phyloP scores from a whole-genome alignment of 805 yeast genomes.

The Pichia thaimueangensis region DNA sequence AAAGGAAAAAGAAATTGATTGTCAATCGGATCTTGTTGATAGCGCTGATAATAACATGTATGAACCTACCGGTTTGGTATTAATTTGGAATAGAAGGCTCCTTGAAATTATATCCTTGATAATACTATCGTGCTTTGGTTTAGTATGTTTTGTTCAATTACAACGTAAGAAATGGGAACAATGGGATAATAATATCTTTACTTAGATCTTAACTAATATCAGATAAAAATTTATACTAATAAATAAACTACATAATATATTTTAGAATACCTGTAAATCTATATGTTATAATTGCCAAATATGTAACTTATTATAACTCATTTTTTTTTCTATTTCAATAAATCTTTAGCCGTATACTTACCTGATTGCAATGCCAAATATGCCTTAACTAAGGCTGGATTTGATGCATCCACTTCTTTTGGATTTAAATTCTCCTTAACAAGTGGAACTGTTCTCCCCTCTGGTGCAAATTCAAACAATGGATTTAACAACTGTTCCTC shows the following conservation, averaged over 20 bases:
- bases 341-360: constrained; percentile 7
- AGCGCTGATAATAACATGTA: too few species aligned
- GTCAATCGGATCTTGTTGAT: too few species aligned
- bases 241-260: too few species aligned
- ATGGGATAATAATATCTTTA: too few species aligned
- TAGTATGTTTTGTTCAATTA: constrained; percentile 23
- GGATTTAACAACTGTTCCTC: constrained; percentile 16
- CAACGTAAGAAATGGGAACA: constrained; percentile 27
- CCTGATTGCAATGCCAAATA: constrained; percentile 11
- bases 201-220: too few species aligned
- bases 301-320: too few species aligned
- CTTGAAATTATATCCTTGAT: constrained; percentile 12
- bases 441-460: constrained; percentile 15
- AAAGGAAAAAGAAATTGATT: not conserved
- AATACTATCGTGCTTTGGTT: constrained; percentile 22
- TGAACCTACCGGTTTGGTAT: not conserved
- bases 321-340: constrained; percentile 5
- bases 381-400: constrained; percentile 10
- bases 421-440: constrained; percentile 4
- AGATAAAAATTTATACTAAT: too few species aligned
- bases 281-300: too few species aligned
- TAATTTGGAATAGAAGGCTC: constrained; percentile 5
- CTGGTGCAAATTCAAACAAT: constrained; percentile 13
- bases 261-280: too few species aligned
- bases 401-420: constrained; percentile 14